Evolutionary conservation across 2,329 filamentous ascomycete genomes (phyloP).

Genomic region (Boeremia exigua): DNA sequence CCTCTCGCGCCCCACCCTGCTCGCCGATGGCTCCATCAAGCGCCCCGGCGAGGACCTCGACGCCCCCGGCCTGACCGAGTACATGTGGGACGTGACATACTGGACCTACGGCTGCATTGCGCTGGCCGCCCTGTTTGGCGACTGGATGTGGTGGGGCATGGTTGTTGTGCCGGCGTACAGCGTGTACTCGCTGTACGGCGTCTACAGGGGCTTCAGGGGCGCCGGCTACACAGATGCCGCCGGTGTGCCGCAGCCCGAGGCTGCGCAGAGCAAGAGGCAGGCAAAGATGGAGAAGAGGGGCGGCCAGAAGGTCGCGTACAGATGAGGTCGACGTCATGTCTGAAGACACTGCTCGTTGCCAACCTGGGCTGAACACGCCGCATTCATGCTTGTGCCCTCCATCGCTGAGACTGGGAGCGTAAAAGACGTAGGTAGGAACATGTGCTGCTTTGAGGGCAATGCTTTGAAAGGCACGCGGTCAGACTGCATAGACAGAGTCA

Average conservation of each 20-base stretch:
- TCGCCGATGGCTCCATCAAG: constrained; percentile 66
- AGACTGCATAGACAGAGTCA: too few relatives aligned
- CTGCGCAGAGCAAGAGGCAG: constrained; percentile 55
- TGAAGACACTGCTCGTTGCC: too few relatives aligned
- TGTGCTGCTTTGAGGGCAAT: too few relatives aligned
- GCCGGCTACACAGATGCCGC: constrained; percentile 50
- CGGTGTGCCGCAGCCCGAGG: constrained; percentile 42
- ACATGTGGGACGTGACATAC: constrained; percentile 97
- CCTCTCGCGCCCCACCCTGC: constrained; percentile 78
- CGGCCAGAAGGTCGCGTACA: constrained; percentile 56
- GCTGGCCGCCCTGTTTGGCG: constrained; percentile 77
- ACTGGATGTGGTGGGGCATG: constrained; percentile 76
- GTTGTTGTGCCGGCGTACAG: constrained; percentile 55
- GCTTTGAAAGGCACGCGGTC: too few relatives aligned
- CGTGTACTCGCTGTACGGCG: constrained; percentile 53
- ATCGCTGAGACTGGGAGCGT: too few relatives aligned
- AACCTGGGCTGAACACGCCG: too few relatives aligned
- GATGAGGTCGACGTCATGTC: constrained; percentile 30
- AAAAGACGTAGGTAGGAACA: too few relatives aligned
- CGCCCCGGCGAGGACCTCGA: constrained; percentile 86
- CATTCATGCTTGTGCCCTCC: too few relatives aligned
- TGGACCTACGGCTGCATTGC: constrained; percentile 84
- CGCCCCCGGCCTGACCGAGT: constrained; percentile 88
- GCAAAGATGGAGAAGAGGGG: constrained; percentile 60
- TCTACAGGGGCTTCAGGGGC: constrained; percentile 53